These are phyloP conservation scores for Actinidia arguta DNA, from an alignment of 179 eudicot genomes.

Conservation along the genomic window DNA sequence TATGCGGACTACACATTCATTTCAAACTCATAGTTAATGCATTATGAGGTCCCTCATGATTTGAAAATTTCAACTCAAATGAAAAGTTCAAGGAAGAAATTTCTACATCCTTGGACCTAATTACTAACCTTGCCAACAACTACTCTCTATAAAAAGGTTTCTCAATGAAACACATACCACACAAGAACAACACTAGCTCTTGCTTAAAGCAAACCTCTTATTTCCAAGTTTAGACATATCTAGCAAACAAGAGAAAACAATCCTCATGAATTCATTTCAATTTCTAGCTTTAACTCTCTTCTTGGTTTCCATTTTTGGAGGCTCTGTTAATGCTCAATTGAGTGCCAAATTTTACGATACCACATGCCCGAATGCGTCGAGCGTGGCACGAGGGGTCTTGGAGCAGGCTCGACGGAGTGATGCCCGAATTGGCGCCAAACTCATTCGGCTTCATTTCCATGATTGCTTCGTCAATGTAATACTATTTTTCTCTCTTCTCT, in stretches of 20 bases:
- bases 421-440: conserved; percentile 20
- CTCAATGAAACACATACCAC: neutral
- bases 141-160: neutral
- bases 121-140: neutral
- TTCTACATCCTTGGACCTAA: neutral
- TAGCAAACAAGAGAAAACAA: neutral
- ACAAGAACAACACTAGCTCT: neutral
- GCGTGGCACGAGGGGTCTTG: neutral
- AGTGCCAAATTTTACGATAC: conserved; percentile 17
- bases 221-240: neutral
- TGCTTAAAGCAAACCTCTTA: neutral
- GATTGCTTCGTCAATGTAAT: conserved; percentile 29
- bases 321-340: conserved; percentile 17
- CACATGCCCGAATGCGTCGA: conserved; percentile 21
- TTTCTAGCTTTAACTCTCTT: conserved; percentile 6
- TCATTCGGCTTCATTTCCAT: conserved; percentile 26
- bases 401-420: conserved; percentile 3
- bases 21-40: no score
- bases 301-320: conserved; percentile 7
- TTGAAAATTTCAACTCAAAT: neutral
- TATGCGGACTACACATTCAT: no score
- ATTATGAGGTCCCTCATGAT: neutral
- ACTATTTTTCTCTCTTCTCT: neutral
- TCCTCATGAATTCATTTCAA: conserved; percentile 4
- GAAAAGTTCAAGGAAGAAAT: neutral